Evolutionary conservation across 306 rosid species (phyloP).

Genomic region (Rosa chinensis): DNA sequence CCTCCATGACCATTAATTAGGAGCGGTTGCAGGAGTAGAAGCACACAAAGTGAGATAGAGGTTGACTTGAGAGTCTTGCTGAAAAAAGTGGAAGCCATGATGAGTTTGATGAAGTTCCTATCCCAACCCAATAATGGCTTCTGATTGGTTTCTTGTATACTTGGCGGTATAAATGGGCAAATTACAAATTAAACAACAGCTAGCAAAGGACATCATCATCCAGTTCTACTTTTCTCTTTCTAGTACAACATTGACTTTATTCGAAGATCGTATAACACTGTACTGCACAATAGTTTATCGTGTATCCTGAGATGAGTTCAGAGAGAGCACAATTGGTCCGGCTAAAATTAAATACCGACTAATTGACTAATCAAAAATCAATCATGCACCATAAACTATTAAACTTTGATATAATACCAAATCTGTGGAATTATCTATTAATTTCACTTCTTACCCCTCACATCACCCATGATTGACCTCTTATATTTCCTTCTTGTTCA

Average conservation of each 20-base stretch:
- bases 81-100: slow-evolving; percentile 37
- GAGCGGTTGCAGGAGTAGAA: slow-evolving; percentile 23
- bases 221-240: neutral
- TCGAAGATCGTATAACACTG: neutral
- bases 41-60: slow-evolving; percentile 29
- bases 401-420: neutral
- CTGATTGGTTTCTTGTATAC: neutral
- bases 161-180: neutral
- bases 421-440: neutral
- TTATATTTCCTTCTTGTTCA: neutral
- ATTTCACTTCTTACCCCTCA: neutral
- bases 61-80: slow-evolving; percentile 47
- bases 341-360: neutral
- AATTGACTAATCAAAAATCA: neutral
- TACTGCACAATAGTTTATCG: neutral
- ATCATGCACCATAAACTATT: neutral
- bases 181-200: neutral
- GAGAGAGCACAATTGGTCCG: neutral
- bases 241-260: neutral
- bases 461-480: neutral
- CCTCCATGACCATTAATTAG: slow-evolving; percentile 49
- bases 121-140: neutral
- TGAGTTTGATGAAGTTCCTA: neutral
- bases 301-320: neutral
- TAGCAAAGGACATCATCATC: too few species aligned